phyloP scores from a whole-genome alignment of 2,329 filamentous ascomycete species.

The Pochonia chlamydosporia region DNA sequence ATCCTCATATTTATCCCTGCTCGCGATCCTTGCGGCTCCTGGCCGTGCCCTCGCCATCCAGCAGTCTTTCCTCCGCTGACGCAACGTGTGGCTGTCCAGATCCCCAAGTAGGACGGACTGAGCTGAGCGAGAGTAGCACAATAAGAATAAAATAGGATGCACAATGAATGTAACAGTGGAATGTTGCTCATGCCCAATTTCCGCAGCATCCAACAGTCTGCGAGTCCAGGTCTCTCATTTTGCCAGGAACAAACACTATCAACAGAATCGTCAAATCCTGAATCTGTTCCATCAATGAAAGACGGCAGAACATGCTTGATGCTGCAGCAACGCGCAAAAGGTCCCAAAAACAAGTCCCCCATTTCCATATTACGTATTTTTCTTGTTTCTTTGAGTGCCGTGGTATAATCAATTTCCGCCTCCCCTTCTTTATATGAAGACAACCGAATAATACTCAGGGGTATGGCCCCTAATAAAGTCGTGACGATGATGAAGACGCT shows the following conservation, averaged over 20 bases:
- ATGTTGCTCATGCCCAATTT: not conserved
- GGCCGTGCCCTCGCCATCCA: constrained; percentile 6
- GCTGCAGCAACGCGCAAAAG: not conserved
- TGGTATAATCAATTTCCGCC: constrained; percentile 1
- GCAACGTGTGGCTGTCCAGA: not conserved
- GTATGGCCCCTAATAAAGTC: constrained; percentile 18
- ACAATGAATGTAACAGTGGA: constrained; percentile 5
- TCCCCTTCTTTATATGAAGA: constrained; percentile 1
- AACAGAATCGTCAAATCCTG: not conserved
- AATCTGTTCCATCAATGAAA: not conserved
- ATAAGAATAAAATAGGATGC: not conserved
- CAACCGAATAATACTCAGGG: constrained; percentile 2
- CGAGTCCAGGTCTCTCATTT: not conserved
- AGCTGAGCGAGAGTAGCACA: not conserved
- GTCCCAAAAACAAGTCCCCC: not conserved
- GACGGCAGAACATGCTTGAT: not conserved
- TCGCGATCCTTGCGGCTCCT: constrained; percentile 7
- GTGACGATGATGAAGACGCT: constrained; percentile 22
- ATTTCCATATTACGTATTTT: constrained; percentile 1
- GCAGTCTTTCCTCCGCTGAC: constrained; percentile 10
- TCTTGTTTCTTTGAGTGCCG: not conserved
- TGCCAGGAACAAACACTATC: not conserved
- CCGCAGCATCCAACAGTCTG: not conserved
- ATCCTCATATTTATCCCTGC: constrained; percentile 4
- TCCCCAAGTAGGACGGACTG: not conserved